Evolutionary conservation across 1,284 basidiomycete genomes (phyloP).

Genomic region (Tylopilus sp.): DNA sequence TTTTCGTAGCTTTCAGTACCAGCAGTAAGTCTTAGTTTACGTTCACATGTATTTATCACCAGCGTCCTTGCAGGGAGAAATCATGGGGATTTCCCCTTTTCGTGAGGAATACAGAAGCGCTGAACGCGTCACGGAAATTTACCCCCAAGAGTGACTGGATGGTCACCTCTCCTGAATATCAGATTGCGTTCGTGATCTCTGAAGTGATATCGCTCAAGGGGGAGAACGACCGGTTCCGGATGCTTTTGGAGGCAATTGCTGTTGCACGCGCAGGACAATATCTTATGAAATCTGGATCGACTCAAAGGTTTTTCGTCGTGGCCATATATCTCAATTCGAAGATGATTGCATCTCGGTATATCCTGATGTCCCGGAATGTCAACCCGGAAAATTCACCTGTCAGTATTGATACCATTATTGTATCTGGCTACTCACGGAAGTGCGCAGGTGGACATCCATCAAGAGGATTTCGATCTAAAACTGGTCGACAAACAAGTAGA

Average conservation of each 20-base stretch:
- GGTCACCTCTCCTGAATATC: not conserved
- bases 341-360: slow-evolving; percentile 5
- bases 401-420: not conserved
- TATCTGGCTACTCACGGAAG: not conserved
- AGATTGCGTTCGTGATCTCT: slow-evolving; percentile 4
- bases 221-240: not conserved
- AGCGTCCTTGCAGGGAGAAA: not conserved
- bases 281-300: not conserved
- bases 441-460: slow-evolving; percentile 2
- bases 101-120: not conserved
- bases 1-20: not conserved
- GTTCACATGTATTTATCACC: not conserved
- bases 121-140: not conserved
- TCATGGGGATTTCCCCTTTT: slow-evolving; percentile 6
- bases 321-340: not conserved
- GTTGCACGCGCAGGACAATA: not conserved
- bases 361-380: not conserved
- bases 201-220: not conserved
- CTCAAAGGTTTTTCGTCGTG: not conserved
- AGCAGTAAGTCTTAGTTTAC: not conserved
- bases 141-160: slow-evolving; percentile 1
- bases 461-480: not conserved
- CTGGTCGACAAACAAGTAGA: not conserved
- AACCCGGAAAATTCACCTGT: not conserved
- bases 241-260: slow-evolving; percentile 1